These are phyloP conservation scores for Kodamaea laetipori DNA, from an alignment of 805 yeast genomes.

Conservation along the genomic window DNA sequence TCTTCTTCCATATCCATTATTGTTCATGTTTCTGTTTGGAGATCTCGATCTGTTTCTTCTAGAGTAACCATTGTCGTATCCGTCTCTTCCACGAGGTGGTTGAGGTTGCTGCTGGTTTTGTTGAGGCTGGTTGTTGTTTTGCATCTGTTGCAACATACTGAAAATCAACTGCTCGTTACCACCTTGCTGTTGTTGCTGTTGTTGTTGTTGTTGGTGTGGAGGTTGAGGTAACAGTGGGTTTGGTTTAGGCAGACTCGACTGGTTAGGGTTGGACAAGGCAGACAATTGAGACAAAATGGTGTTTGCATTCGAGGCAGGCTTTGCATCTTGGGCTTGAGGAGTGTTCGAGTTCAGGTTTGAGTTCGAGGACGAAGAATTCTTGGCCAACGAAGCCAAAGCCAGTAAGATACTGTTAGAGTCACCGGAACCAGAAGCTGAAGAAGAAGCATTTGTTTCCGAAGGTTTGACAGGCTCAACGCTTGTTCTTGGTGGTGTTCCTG, in stretches of 20 bases:
- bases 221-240: slow-evolving; percentile 14
- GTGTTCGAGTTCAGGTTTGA: slow-evolving; percentile 36
- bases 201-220: slow-evolving; percentile 16
- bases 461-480: slow-evolving; percentile 28
- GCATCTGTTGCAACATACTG: slow-evolving; percentile 58
- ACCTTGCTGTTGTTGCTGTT: slow-evolving; percentile 18
- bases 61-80: slow-evolving; percentile 35
- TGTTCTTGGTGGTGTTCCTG: slow-evolving; percentile 54
- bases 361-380: slow-evolving; percentile 30
- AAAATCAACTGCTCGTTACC: slow-evolving; percentile 40
- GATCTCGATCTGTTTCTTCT: slow-evolving; percentile 59
- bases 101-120: slow-evolving; percentile 10
- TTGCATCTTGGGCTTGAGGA: slow-evolving; percentile 27
- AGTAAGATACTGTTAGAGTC: slow-evolving; percentile 67
- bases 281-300: slow-evolving; percentile 47
- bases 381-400: slow-evolving; percentile 67
- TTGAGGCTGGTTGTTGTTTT: slow-evolving; percentile 20
- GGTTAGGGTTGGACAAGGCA: slow-evolving; percentile 33
- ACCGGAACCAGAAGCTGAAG: slow-evolving; percentile 5
- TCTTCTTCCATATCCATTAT: slow-evolving; percentile 21
- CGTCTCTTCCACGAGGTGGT: slow-evolving; percentile 31
- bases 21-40: slow-evolving; percentile 39
- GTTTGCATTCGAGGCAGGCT: slow-evolving; percentile 34
- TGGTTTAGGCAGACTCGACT: slow-evolving; percentile 4
- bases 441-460: slow-evolving; percentile 5